Conservation (phyloP, 768 basidiomycete species). For the Russula vinacea region DNA sequence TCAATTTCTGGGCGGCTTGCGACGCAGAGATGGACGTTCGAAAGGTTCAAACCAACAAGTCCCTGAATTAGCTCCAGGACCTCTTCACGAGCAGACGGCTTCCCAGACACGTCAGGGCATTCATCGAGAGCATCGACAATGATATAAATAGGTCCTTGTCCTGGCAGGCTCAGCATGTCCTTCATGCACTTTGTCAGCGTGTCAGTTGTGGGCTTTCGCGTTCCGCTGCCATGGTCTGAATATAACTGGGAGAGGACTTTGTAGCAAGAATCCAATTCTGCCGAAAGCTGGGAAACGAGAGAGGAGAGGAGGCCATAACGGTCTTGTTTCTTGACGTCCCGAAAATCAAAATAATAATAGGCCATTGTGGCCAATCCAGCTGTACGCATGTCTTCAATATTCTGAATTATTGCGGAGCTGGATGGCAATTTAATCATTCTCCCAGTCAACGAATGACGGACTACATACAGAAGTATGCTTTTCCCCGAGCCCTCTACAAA, state of each 20-base stretch:
- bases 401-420: neutral
- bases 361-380: neutral
- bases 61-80: neutral
- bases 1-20: conserved; percentile 15
- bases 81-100: conserved; percentile 4
- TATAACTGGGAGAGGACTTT: neutral
- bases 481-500: neutral
- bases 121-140: conserved; percentile 16
- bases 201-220: neutral
- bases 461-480: neutral
- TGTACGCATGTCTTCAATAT: neutral
- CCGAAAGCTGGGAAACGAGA: conserved; percentile 3
- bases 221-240: neutral
- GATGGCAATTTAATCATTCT: too few species aligned
- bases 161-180: conserved; percentile 2
- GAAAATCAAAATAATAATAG: neutral
- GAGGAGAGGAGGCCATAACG: conserved; percentile 1
- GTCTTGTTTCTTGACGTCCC: conserved; percentile 4
- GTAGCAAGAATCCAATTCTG: neutral
- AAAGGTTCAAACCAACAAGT: neutral
- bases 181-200: neutral
- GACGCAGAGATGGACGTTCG: conserved; percentile 5
- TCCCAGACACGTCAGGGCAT: conserved; percentile 7
- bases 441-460: neutral
- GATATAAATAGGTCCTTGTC: neutral